A percentile compares a stretch with the other conserved stretches of the same genome.
phyloP scores from a whole-genome alignment of 495 filamentous ascomycete species.

The Neurospora tetraspora region DNA sequence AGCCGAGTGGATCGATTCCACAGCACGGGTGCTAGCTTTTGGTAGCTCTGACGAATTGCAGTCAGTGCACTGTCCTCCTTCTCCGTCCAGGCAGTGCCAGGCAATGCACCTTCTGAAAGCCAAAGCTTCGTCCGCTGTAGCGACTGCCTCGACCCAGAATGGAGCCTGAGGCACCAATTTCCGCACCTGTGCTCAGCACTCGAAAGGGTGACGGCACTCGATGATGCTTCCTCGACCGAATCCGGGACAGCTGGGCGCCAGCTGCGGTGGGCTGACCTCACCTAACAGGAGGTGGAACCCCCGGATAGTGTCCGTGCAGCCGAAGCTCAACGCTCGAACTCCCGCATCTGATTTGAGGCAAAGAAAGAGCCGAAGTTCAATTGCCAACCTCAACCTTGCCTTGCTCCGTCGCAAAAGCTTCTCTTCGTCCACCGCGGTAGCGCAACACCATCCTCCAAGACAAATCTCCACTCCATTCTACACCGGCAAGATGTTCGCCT shows the following conservation, averaged over 20 bases:
- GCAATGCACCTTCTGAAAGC: not conserved
- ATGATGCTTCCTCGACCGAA: not conserved
- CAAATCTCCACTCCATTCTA: constrained; percentile 21
- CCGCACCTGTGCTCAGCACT: not conserved
- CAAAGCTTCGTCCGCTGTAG: not conserved
- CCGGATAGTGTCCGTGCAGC: not conserved
- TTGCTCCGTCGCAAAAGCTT: not conserved
- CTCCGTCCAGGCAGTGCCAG: not conserved
- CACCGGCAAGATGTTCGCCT: constrained; percentile 54
- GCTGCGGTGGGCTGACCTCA: not conserved
- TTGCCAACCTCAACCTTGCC: not conserved
- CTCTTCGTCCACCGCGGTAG: constrained; percentile 1
- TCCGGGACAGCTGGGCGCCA: not conserved
- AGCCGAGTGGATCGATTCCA: not conserved
- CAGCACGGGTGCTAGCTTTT: not conserved
- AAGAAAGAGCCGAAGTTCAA: not conserved
- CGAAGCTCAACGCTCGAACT: constrained; percentile 5
- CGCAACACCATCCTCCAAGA: constrained; percentile 6
- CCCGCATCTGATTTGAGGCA: not conserved
- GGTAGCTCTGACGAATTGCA: not conserved
- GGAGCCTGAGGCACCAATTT: not conserved
- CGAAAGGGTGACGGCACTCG: not conserved
- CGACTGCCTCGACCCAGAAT: not conserved
- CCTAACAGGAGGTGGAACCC: not conserved
- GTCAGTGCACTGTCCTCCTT: not conserved